These are phyloP conservation scores for Fusarium foetens DNA, from an alignment of 2,329 filamentous ascomycete species.

Conservation along the genomic window DNA sequence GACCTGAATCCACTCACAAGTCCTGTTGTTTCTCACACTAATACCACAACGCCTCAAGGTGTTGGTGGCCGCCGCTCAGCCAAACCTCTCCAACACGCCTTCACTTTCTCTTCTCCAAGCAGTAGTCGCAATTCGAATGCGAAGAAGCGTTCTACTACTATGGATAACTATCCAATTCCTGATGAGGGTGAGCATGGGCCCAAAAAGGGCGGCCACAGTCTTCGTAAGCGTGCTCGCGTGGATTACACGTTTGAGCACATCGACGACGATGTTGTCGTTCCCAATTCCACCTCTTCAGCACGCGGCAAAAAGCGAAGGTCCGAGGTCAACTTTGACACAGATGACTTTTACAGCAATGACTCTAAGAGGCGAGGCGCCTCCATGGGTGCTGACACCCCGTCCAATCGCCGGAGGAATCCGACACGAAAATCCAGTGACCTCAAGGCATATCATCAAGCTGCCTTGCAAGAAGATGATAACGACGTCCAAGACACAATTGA, in stretches of 20 bases:
- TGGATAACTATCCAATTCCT: conserved; percentile 53
- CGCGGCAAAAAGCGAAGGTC: conserved; percentile 53
- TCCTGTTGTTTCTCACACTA: conserved; percentile 47
- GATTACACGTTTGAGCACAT: conserved; percentile 67
- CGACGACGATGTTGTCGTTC: conserved; percentile 57
- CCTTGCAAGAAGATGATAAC: conserved; percentile 53
- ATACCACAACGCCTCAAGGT: conserved; percentile 48
- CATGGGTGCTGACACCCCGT: conserved; percentile 50
- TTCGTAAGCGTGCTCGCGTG: conserved; percentile 65
- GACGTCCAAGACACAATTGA: conserved; percentile 68
- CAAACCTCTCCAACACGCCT: conserved; percentile 51
- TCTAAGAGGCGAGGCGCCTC: conserved; percentile 53
- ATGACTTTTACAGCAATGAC: conserved; percentile 46
- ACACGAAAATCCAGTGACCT: conserved; percentile 52
- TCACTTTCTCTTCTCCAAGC: conserved; percentile 52
- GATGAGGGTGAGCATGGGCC: conserved; percentile 62
- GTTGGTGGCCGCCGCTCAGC: conserved; percentile 48
- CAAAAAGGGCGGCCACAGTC: conserved; percentile 67
- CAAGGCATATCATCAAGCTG: conserved; percentile 46
- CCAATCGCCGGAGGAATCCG: conserved; percentile 54
- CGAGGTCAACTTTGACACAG: conserved; percentile 49
- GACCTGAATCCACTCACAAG: conserved; percentile 47
- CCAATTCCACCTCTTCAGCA: conserved; percentile 49
- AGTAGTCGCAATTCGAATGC: conserved; percentile 45
- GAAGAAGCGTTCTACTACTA: conserved; percentile 58